Conservation (phyloP, 768 basidiomycete genomes). For the Tylopilus felleus region DNA sequence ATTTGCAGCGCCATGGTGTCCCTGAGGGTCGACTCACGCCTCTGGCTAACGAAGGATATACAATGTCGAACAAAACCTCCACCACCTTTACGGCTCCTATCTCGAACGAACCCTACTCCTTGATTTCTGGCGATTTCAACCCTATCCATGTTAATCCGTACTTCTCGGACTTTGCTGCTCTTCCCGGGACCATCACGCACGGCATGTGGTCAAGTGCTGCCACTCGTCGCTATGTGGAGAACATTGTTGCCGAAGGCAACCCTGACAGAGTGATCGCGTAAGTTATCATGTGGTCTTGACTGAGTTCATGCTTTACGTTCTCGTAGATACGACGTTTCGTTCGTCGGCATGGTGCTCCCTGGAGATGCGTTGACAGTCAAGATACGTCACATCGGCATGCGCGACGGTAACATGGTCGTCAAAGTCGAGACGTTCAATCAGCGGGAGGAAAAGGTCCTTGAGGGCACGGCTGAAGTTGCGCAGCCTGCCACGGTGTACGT, state of each 20-base stretch:
- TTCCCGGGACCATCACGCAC: slow-evolving; percentile 96
- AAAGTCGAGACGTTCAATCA: slow-evolving; percentile 83
- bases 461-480: slow-evolving; percentile 88
- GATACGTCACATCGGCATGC: slow-evolving; percentile 89
- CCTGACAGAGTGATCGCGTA: slow-evolving; percentile 88
- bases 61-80: slow-evolving; percentile 60
- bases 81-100: slow-evolving; percentile 78
- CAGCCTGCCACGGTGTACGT: slow-evolving; percentile 94
- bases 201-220: slow-evolving; percentile 97
- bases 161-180: slow-evolving; percentile 89
- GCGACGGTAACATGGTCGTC: slow-evolving; percentile 89
- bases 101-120: slow-evolving; percentile 94
- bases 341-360: slow-evolving; percentile 96
- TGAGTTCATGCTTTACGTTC: slow-evolving; percentile 1
- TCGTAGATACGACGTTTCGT: slow-evolving; percentile 83
- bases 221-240: slow-evolving; percentile 89
- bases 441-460: slow-evolving; percentile 86
- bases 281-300: slow-evolving; percentile 33
- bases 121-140: slow-evolving; percentile 96
- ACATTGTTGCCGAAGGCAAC: slow-evolving; percentile 86
- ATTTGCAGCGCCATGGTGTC: slow-evolving; percentile 87
- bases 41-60: slow-evolving; percentile 84
- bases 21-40: slow-evolving; percentile 74
- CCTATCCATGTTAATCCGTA: slow-evolving; percentile 99
- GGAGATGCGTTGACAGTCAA: slow-evolving; percentile 83